phyloP scores from a whole-genome alignment of 768 basidiomycete species.

The Amanita fuliginea region DNA sequence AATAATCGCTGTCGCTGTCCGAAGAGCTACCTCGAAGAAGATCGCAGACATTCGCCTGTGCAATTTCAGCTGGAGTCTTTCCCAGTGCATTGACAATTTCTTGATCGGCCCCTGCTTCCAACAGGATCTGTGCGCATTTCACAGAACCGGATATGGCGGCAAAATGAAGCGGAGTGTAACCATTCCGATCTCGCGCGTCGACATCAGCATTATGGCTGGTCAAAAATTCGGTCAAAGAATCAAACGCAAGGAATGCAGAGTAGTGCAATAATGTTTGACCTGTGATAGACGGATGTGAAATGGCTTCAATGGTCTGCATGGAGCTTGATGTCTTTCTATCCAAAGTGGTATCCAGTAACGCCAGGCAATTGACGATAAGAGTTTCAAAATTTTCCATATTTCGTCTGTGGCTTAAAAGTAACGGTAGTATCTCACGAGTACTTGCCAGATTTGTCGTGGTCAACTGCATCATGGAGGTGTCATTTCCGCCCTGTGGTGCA shows the following conservation, averaged over 20 bases:
- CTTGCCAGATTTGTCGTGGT: slow-evolving; percentile 27
- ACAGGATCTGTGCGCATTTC: slow-evolving; percentile 52
- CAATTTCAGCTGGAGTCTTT: slow-evolving; percentile 55
- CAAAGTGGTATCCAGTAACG: slow-evolving; percentile 58
- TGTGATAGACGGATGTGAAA: slow-evolving; percentile 59
- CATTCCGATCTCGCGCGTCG: slow-evolving; percentile 81
- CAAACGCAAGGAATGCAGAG: slow-evolving; percentile 69
- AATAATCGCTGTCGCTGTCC: slow-evolving; percentile 16
- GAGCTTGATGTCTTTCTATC: slow-evolving; percentile 30
- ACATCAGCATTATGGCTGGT: slow-evolving; percentile 63
- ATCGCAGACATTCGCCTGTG: slow-evolving; percentile 33
- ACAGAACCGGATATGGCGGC: slow-evolving; percentile 58
- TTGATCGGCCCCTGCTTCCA: slow-evolving; percentile 72
- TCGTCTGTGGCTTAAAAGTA: slow-evolving; percentile 42
- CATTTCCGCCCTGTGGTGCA: slow-evolving; percentile 22
- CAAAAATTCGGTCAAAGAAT: slow-evolving; percentile 60
- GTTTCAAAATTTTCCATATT: slow-evolving; percentile 60
- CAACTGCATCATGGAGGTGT: slow-evolving; percentile 43
- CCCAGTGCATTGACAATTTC: slow-evolving; percentile 68
- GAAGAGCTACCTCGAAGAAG: slow-evolving; percentile 17
- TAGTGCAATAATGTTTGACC: slow-evolving; percentile 89
- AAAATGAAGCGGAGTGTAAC: slow-evolving; percentile 84
- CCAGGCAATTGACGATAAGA: slow-evolving; percentile 71
- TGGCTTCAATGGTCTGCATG: slow-evolving; percentile 37
- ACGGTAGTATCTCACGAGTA: slow-evolving; percentile 38